These are phyloP conservation scores for Calycina marina DNA, from an alignment of 2,329 filamentous ascomycete genomes.

Conservation along the genomic window DNA sequence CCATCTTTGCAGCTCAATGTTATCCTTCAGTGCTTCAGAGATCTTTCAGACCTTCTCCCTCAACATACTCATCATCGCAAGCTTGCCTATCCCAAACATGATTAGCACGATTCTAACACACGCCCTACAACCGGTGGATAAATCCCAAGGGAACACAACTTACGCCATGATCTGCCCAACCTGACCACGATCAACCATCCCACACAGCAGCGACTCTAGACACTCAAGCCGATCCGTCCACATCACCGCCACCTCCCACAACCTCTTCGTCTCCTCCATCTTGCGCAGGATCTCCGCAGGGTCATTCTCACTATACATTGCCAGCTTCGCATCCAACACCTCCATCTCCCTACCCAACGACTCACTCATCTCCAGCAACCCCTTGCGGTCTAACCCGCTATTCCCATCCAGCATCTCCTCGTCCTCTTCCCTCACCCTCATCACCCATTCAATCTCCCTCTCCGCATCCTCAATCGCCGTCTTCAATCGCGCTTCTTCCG, in stretches of 20 bases:
- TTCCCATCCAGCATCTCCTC: conserved; percentile 21
- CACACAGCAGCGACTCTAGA: conserved; percentile 18
- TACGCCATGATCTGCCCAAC: conserved; percentile 23
- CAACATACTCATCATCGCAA: conserved; percentile 33
- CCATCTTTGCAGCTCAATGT: too few species aligned
- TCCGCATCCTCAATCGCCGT: conserved; percentile 22
- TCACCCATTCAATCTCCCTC: conserved; percentile 24
- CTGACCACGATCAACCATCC: conserved; percentile 23
- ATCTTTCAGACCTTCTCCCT: conserved; percentile 31
- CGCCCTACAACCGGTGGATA: too few species aligned
- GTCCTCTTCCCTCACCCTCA: conserved; percentile 20
- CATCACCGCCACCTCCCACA: conserved; percentile 16
- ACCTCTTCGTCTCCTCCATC: conserved; percentile 16
- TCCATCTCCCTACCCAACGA: conserved; percentile 17
- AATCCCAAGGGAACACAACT: too few species aligned
- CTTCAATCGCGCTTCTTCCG: conserved; percentile 22
- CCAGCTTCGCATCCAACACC: conserved; percentile 20
- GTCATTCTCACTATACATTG: conserved; percentile 20
- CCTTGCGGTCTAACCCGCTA: conserved; percentile 16
- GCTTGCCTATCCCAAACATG: conserved; percentile 6
- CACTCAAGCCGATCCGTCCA: conserved; percentile 23
- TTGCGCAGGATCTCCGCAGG: conserved; percentile 18
- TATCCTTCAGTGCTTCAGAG: too few species aligned
- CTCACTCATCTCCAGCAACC: conserved; percentile 16
- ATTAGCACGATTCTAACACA: too few species aligned